Evolutionary conservation across 208 protist genomes (phyloP).

Genomic region (Wallacemonas sp.): DNA sequence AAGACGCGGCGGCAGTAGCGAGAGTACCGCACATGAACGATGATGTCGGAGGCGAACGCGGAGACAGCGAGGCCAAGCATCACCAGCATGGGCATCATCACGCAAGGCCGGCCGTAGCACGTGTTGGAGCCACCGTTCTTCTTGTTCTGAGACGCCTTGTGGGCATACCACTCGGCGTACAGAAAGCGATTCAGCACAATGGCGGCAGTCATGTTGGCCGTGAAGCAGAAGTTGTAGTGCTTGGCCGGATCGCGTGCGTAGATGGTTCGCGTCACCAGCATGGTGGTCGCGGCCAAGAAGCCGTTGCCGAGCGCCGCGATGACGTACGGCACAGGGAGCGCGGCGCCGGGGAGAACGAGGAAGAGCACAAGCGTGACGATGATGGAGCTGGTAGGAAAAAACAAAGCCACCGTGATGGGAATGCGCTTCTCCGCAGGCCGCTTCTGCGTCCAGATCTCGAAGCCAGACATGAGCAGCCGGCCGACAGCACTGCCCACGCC

Average conservation of each 20-base stretch:
- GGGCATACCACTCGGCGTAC: constrained; percentile 73
- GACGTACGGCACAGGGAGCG: constrained; percentile 58
- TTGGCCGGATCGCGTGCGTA: constrained; percentile 67
- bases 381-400: constrained; percentile 37
- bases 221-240: constrained; percentile 71
- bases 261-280: constrained; percentile 66
- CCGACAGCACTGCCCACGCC: constrained; percentile 67
- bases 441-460: constrained; percentile 59
- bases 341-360: constrained; percentile 25
- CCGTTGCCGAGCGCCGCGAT: constrained; percentile 58
- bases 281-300: constrained; percentile 29
- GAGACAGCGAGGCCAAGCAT: constrained; percentile 29
- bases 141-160: constrained; percentile 51
- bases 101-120: constrained; percentile 45
- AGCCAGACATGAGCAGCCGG: constrained; percentile 51
- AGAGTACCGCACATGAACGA: constrained; percentile 40
- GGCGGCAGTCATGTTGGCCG: constrained; percentile 29
- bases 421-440: constrained; percentile 57
- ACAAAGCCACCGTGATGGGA: constrained; percentile 47
- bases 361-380: constrained; percentile 48
- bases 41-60: constrained; percentile 28
- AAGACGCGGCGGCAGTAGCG: constrained; percentile 37
- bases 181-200: constrained; percentile 63
- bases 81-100: constrained; percentile 47
- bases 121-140: too few relatives aligned